Percentiles rank a stretch among this genome's conserved stretches.
Evolutionary conservation across 257 asterid species (phyloP).

Genomic region (Eustoma russellianum): DNA sequence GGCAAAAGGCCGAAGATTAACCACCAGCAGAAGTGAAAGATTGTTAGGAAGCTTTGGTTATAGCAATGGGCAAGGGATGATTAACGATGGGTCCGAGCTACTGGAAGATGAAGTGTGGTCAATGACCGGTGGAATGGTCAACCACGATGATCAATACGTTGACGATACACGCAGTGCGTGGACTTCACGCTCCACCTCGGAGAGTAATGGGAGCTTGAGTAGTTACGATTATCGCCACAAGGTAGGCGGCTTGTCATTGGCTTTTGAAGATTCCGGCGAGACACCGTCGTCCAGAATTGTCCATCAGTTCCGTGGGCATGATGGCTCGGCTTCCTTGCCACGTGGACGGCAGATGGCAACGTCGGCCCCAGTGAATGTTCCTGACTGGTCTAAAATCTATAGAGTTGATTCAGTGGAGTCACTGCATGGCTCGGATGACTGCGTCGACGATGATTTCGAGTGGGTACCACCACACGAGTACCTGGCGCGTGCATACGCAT

Average conservation of each 20-base stretch:
- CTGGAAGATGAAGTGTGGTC: constrained; percentile 85
- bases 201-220: constrained; percentile 22
- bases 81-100: constrained; percentile 40
- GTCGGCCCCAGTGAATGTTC: constrained; percentile 73
- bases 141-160: constrained; percentile 25
- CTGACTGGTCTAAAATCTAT: constrained; percentile 75
- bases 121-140: constrained; percentile 28
- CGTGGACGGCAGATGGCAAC: constrained; percentile 48
- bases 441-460: constrained; percentile 28
- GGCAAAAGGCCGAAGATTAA: constrained; percentile 72
- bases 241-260: constrained; percentile 60
- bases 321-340: constrained; percentile 24
- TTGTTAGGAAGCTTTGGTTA: constrained; percentile 38
- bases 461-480: constrained; percentile 82
- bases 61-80: constrained; percentile 26
- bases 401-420: constrained; percentile 64
- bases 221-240: constrained; percentile 18
- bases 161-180: constrained; percentile 22
- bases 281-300: constrained; percentile 38
- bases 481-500: constrained; percentile 51
- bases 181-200: constrained; percentile 40
- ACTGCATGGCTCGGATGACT: constrained; percentile 31
- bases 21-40: constrained; percentile 55
- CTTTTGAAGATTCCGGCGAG: constrained; percentile 40
- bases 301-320: constrained; percentile 48